Evolutionary conservation across 345 rosid species (phyloP).

Genomic region (Pugionium dolabratum): DNA sequence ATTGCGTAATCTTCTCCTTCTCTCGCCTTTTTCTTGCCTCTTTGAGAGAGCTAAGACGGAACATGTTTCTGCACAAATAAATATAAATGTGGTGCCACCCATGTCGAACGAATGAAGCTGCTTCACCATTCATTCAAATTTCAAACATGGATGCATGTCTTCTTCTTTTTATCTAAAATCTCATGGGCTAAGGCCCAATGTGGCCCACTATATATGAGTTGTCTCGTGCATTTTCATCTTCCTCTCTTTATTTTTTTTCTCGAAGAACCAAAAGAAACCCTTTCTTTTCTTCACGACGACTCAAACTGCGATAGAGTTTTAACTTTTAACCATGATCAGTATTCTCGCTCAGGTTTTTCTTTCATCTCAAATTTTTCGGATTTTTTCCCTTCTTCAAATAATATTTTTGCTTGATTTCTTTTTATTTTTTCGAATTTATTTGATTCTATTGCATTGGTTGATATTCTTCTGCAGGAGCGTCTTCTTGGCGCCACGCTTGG

Average conservation of each 20-base stretch:
- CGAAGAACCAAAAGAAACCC: not conserved
- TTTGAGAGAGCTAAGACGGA: not conserved
- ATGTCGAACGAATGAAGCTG: conserved; percentile 27
- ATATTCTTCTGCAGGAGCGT: conserved; percentile 39
- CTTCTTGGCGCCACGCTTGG: conserved; percentile 80
- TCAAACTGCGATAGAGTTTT: conserved; percentile 1
- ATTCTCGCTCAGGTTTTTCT: conserved; percentile 40
- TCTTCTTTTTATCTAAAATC: not conserved
- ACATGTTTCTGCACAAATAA: conserved; percentile 1
- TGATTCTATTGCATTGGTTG: not conserved
- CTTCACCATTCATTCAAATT: conserved; percentile 19
- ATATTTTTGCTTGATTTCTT: no score
- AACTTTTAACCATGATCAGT: conserved; percentile 34
- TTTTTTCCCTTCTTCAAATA: no score
- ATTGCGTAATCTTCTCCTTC: not conserved
- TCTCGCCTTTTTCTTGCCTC: not conserved
- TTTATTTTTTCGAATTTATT: not conserved
- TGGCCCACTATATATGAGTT: not conserved
- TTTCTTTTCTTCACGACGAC: not conserved
- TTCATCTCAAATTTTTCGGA: not conserved
- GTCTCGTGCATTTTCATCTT: not conserved
- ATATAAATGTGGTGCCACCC: conserved; percentile 12
- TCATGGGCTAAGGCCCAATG: not conserved
- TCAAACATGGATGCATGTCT: conserved; percentile 31
- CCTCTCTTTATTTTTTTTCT: not conserved